Base-by-base conservation (phyloP, 2,329 filamentous ascomycete genomes). In the Fusarium lateritium region DNA sequence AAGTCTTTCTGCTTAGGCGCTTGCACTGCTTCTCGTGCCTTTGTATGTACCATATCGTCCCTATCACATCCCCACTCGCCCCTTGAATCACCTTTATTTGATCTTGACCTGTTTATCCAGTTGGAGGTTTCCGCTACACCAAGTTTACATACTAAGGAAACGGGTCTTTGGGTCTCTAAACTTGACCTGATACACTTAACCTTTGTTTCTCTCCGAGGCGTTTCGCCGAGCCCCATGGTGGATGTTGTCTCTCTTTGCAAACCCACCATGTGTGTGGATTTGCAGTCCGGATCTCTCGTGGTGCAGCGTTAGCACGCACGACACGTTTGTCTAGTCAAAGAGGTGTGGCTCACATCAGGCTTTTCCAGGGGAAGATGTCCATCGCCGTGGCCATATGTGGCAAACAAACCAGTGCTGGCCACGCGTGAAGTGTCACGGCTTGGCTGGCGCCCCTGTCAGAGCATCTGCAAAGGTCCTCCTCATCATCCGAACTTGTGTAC, bases 1-100 rank as follows among this genome's bases (percentile, higher is more conserved):
- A 42, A 40, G 36, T 19, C 34, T 42, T 43, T 46, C n/a, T 38
- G 15, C 54, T 50, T 22, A 15, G 50, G 63, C 51, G 54, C 58
- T 65, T 68, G 52, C 26, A 28, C 47, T 64, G 40, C 19, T 40
- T 47, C 43, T 44, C 24, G 46, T 49, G 33, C 53, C 24, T 53
- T 44, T 21, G 28, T 61, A 50, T 56, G 46, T 56, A 69, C 53
- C 39, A 40, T 36, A 50, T 44, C 40, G 19, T 34, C 39, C 28
- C 34, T 33, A 61, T 70, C 67, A 69, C 67, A 55, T 55, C 64
- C 42, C 67, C 63, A 57, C 67, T 34, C 46, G 22, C 67, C 67
- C 63, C 67, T 71, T 53, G 52, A 66, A 54, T 45, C 46, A 58
- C 53, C 28, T 60, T 70, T 44, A 70, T 65, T 54, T 65, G 50